Base-by-base conservation (phyloP, 805 yeast genomes). In the Spathaspora arborariae region DNA sequence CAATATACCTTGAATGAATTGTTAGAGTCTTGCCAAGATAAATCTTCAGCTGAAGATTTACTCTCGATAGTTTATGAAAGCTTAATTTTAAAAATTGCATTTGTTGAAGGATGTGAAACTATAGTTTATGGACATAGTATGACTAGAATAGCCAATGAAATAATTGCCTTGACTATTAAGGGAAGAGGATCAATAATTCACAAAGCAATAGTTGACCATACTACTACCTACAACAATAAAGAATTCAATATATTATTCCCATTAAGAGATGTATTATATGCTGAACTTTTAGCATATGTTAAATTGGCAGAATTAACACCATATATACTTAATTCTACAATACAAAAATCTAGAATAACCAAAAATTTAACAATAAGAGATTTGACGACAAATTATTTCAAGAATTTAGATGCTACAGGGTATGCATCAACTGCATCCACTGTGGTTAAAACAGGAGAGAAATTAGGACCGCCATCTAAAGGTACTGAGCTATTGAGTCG, bases 391-490 rank as follows among this genome's bases (percentile, higher is more conserved):
- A 78, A 81, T 42, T 92, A 92, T 63, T 88, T 88, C 55, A 75
- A 70, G 24, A 73, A 75, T 27, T 80, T 91, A 20, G 96, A 88
- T 57, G 74, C 75, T 5, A 68, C 71, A 8, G 90, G 82, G 13
- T 90, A 90, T 59, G 90, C 96, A 0, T 88, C 92, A 47, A 87
- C 92, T 2, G 90, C 91, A 2, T 85, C 97, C 0, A 91, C 98
- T 0, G 97, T 92, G 18, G 90, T 90, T 11, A 84, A 88, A 53
- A 90, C 96, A 0, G 96, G 94, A 4, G 83, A 83, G 41, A 90
- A 92, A 60, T 65, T 91, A 39, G 76, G 74, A 1, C 72, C 72
- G 6, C 88, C 87, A 0, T 59, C 48, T 43, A 7, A 8, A 6
- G 13, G 15, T 2, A 36, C 38, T 19, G 33, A 19, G 15, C 1